These are phyloP conservation scores for Leishmania martiniquensis DNA, from an alignment of 208 protist species.

Conservation along the genomic window DNA sequence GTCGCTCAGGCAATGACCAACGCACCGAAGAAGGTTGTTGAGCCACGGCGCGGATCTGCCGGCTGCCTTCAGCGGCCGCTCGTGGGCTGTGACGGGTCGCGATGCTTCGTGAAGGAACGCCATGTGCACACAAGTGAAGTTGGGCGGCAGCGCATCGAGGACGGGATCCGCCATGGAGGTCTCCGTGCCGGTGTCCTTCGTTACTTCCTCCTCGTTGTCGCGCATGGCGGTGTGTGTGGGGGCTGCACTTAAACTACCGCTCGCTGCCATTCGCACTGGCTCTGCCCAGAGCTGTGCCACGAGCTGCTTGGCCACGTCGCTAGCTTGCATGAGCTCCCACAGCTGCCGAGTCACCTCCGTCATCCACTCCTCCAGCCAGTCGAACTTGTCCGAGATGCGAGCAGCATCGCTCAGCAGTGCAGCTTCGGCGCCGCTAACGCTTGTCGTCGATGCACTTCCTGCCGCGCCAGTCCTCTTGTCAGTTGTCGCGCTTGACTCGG, in stretches of 20 bases:
- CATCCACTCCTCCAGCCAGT: slow-evolving; percentile 41
- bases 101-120: slow-evolving; percentile 39
- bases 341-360: slow-evolving; percentile 12
- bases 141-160: slow-evolving; percentile 19
- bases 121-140: slow-evolving; percentile 42
- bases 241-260: not conserved
- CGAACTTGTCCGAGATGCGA: slow-evolving; percentile 12
- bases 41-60: slow-evolving; percentile 12
- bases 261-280: slow-evolving; percentile 8
- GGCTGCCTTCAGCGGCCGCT: not conserved
- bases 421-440: slow-evolving; percentile 14
- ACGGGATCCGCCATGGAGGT: slow-evolving; percentile 10
- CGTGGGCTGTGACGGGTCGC: slow-evolving; percentile 13
- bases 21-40: slow-evolving; percentile 19
- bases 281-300: slow-evolving; percentile 32
- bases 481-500: not conserved
- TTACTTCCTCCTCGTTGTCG: slow-evolving; percentile 6
- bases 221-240: not conserved
- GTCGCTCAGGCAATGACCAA: slow-evolving; percentile 48
- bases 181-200: not conserved
- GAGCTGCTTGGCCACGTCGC: slow-evolving; percentile 38
- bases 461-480: not conserved
- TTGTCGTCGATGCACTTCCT: not conserved
- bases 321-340: slow-evolving; percentile 16
- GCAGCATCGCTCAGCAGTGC: slow-evolving; percentile 23